Evolutionary conservation across 768 basidiomycete species (phyloP).

Genomic region (Mycena olivaceomarginata): DNA sequence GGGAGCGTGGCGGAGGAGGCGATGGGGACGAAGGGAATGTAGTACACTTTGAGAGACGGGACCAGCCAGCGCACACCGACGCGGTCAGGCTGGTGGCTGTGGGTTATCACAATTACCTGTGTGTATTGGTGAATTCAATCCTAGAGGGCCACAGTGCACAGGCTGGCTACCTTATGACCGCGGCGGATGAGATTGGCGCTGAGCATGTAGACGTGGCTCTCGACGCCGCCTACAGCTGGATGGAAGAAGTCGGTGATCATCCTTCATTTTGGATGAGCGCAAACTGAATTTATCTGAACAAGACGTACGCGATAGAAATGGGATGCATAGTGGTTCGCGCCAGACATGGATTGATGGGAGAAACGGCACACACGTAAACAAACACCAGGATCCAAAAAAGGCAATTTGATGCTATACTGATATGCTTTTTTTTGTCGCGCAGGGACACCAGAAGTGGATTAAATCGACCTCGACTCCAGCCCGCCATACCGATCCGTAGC

Average conservation of each 20-base stretch:
- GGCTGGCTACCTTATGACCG: conserved; percentile 84
- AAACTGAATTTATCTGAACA: not conserved
- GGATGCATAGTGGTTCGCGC: conserved; percentile 50
- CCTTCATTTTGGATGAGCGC: conserved; percentile 60
- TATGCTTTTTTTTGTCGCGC: not conserved
- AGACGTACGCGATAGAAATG: conserved; percentile 60
- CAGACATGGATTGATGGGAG: not conserved
- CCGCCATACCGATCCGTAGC: too few species aligned
- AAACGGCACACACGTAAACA: not conserved
- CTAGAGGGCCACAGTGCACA: not conserved
- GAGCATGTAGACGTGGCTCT: conserved; percentile 97
- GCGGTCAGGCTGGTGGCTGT: conserved; percentile 90
- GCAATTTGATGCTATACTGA: not conserved
- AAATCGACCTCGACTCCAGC: too few species aligned
- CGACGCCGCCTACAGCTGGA: conserved; percentile 95
- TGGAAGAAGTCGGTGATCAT: conserved; percentile 99
- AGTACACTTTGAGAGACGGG: conserved; percentile 93
- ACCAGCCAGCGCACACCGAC: conserved; percentile 93
- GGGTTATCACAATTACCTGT: conserved; percentile 96
- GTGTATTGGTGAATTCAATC: conserved; percentile 4
- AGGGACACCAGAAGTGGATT: too few species aligned
- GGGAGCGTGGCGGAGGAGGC: conserved; percentile 96
- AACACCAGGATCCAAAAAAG: conserved; percentile 18
- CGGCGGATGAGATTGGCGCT: conserved; percentile 86
- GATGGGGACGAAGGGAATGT: conserved; percentile 93